These are phyloP conservation scores for Leersia perrieri DNA, from an alignment of 176 grass and related monocot species.

Conservation along the genomic window DNA sequence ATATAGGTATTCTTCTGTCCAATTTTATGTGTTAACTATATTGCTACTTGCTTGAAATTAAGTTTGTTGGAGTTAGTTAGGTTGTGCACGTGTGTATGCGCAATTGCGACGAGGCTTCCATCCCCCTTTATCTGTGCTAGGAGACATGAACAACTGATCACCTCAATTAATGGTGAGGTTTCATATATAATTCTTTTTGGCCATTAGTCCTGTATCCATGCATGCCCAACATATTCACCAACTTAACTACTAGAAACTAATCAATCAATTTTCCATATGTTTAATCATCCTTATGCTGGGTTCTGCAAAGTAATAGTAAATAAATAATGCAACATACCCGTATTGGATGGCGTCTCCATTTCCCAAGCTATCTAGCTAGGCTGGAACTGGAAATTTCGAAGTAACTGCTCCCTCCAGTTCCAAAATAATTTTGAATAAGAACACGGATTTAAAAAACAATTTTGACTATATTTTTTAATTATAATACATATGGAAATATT, in stretches of 20 bases:
- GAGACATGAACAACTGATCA: not conserved
- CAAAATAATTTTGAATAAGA: no score
- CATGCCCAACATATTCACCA: not conserved
- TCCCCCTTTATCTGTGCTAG: not conserved
- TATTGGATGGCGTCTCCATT: not conserved
- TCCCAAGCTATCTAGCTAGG: not conserved
- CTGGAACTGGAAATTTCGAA: no score
- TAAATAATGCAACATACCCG: not conserved
- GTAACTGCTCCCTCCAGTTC: no score
- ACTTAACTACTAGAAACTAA: not conserved
- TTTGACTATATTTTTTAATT: no score
- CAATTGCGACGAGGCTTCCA: not conserved
- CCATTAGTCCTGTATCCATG: not conserved
- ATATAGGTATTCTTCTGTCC: no score
- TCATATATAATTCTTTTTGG: not conserved
- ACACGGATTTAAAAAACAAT: no score
- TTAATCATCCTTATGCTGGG: not conserved
- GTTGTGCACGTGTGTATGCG: not conserved
- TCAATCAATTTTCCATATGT: not conserved
- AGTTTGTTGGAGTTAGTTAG: no score
- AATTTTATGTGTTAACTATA: no score
- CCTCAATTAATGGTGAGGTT: not conserved
- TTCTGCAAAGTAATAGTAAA: not conserved
- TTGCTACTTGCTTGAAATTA: no score
- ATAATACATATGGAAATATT: no score